Percentiles rank a stretch among this genome's conserved stretches.
Conservation (phyloP, 495 filamentous ascomycete genomes). For the Podospora bellae-mahoneyi region DNA sequence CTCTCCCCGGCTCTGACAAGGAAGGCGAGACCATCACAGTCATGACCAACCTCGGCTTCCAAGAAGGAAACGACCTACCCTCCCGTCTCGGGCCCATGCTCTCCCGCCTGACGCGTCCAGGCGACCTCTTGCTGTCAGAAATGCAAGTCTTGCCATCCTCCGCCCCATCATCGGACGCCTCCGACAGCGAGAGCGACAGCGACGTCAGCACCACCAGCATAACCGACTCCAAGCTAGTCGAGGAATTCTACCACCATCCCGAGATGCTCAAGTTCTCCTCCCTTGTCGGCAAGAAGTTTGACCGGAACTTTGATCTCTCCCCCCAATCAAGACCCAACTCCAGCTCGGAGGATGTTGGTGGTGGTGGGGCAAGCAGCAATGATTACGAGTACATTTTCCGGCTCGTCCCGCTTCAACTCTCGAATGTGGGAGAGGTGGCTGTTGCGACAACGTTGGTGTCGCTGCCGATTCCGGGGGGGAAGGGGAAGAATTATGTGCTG, state of each 20-base stretch:
- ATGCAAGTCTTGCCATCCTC: conserved; percentile 1
- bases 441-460: conserved; percentile 3
- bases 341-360: not conserved
- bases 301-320: not conserved
- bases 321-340: not conserved
- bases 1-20: not conserved
- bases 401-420: not conserved
- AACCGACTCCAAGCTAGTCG: not conserved
- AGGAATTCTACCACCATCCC: not conserved
- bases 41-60: conserved; percentile 2
- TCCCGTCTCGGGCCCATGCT: not conserved
- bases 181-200: not conserved
- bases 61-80: not conserved
- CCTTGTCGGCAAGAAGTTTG: not conserved
- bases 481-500: conserved; percentile 5
- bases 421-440: not conserved
- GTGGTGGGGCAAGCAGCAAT: not conserved
- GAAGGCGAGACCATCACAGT: not conserved
- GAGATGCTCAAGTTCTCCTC: conserved; percentile 4
- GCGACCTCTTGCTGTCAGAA: not conserved
- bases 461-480: not conserved
- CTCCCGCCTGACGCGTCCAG: not conserved
- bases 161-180: not conserved
- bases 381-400: conserved; percentile 3
- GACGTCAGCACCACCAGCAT: not conserved